Evolutionary conservation across 1,139 yeast genomes (phyloP), one percentile per base, ranked within the genome.

Genomic region (Williopsis jadinii): DNA sequence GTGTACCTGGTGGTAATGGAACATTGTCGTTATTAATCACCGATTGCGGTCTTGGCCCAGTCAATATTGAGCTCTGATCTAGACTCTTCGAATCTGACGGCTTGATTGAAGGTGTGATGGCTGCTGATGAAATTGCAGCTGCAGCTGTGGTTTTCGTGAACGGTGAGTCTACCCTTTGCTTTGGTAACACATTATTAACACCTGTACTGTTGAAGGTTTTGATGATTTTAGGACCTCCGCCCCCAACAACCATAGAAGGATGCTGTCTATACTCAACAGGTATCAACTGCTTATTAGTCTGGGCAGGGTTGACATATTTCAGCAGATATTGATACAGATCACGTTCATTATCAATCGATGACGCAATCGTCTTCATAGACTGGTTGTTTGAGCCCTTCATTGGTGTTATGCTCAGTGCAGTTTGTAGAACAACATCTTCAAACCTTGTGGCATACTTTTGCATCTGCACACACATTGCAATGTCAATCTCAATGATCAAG

Each of bases 401-500:
- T 2, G 97, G 97, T 40, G 84, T 69, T 9, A 90, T 72, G 45
- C 85, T 78, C 33, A 88, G 84, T 28, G 97, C 97, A 19, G 86
- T 74, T 55, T 90, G 88, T 67, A 92, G 75, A 28, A 86, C 73
- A 47, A 85, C 71, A 33, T 85, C 85, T 61, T 92, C 97, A 44
- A 80, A 77, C 72, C 88, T 84, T 32, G 92, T 84, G 8, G 97
- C 82, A 58, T 84, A 90, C 59, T 88, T 87, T 55, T 85, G 94
- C 45, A 92, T 68, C 62, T 90, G 97, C 40, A 88, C 78, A 47
- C 87, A 78, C 70, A 90, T 68, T 11, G 96, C 97, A 40, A 86
- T 78, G 61, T 92, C 97, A 61, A 86, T 73, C 61, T 90, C 97
- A 50, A 87, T 68, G 41, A 88, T 80, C 50, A 87, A 68, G 58